These are phyloP conservation scores for Blastosporella zonata DNA, from an alignment of 1,284 basidiomycete species.

Conservation along the genomic window DNA sequence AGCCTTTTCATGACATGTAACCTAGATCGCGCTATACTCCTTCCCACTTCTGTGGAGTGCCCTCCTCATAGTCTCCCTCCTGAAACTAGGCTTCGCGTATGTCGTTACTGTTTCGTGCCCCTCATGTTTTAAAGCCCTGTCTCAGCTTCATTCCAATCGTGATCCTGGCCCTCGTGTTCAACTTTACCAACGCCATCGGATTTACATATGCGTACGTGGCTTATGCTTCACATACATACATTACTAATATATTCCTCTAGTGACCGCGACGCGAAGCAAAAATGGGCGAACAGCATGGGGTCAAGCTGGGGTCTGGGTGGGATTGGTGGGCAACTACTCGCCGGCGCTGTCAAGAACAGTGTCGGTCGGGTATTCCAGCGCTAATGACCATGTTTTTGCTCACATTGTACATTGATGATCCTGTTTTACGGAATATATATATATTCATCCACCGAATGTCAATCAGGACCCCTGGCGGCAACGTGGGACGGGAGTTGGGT, in stretches of 20 bases:
- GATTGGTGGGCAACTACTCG: conserved; percentile 75
- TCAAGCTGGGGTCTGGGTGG: conserved; percentile 71
- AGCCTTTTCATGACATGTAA: background rate
- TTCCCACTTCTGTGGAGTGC: conserved; percentile 87
- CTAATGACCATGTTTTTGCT: conserved; percentile 7
- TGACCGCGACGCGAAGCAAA: conserved; percentile 84
- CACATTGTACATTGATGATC: conserved; percentile 9
- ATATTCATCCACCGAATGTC: conserved; percentile 11
- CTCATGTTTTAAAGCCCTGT: conserved; percentile 39
- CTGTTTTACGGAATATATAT: conserved; percentile 4
- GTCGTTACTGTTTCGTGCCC: conserved; percentile 25
- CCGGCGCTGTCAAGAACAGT: conserved; percentile 76
- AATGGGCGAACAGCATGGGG: conserved; percentile 72
- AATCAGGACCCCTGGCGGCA: conserved; percentile 4
- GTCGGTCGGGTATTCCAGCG: conserved; percentile 72
- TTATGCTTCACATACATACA: conserved; percentile 3
- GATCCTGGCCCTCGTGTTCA: conserved; percentile 85
- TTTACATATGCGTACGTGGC: conserved; percentile 81
- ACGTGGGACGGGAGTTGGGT: conserved; percentile 7
- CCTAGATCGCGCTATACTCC: conserved; percentile 81
- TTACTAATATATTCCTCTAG: conserved; percentile 37
- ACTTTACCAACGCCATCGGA: conserved; percentile 86
- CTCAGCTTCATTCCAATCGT: conserved; percentile 84
- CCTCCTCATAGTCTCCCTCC: conserved; percentile 81
- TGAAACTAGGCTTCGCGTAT: conserved; percentile 85